A percentile compares a stretch with the other conserved stretches of the same genome.
Evolutionary conservation across 176 grass and related monocot genomes (phyloP).

Genomic region (Juncus effusus): DNA sequence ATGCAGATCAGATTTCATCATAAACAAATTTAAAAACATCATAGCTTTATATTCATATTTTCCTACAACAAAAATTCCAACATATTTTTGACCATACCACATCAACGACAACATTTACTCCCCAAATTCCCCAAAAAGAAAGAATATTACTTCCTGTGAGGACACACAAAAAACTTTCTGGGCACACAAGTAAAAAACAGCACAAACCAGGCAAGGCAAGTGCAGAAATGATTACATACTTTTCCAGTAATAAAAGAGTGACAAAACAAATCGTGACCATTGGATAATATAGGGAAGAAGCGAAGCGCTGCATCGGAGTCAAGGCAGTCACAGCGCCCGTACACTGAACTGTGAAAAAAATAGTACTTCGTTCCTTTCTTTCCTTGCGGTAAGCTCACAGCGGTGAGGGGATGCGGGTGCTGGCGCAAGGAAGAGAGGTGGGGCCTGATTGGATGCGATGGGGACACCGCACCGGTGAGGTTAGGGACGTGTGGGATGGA

Average conservation of each 20-base stretch:
- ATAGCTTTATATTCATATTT: too few species aligned
- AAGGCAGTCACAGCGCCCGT: background rate
- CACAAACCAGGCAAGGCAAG: too few species aligned
- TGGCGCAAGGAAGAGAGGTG: background rate
- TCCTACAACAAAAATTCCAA: too few species aligned
- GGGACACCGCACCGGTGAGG: constrained; percentile 24
- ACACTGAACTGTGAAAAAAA: background rate
- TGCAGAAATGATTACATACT: too few species aligned
- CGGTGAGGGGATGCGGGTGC: constrained; percentile 4
- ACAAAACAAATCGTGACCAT: constrained; percentile 3
- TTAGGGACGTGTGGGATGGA: background rate
- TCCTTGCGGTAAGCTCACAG: background rate
- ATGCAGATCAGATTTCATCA: too few species aligned
- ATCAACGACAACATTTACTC: too few species aligned
- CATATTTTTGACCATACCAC: too few species aligned
- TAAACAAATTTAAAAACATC: too few species aligned
- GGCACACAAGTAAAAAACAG: too few species aligned
- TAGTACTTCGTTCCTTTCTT: background rate
- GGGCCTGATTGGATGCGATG: constrained; percentile 11
- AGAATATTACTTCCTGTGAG: too few species aligned
- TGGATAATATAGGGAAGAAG: constrained; percentile 12
- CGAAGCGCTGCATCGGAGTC: constrained; percentile 13
- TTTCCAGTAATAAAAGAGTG: constrained; percentile 7
- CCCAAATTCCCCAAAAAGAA: too few species aligned
- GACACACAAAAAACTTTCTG: too few species aligned